Evolutionary conservation across 2,329 filamentous ascomycete species (phyloP), one percentile per base, ranked within the genome.

Genomic region (Zalaria sp.): DNA sequence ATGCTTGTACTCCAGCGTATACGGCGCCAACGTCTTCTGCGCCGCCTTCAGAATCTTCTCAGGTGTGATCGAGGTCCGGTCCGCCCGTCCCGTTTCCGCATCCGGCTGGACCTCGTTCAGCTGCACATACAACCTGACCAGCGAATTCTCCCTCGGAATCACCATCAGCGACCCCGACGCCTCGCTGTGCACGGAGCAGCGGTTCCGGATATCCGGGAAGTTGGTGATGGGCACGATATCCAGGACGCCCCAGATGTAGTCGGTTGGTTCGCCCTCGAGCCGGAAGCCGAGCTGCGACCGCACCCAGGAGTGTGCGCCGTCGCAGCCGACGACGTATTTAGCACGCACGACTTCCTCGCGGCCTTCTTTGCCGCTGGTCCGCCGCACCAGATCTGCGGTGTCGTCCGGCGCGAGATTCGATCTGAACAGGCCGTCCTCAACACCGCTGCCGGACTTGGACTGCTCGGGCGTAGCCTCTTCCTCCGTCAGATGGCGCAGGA

Each of bases 91-190:
- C 45, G 47, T 66, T 60, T 43, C 41, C 37, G 37, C 63, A 52
- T 62, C 65, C 46, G 49, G 66, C 58, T 57, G 69, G 59, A 52
- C 47, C 45, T 59, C 58, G 41, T 58, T 53, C 28, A 60, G 48
- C 41, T 57, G 53, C 42, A 60, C 58, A 43, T 59, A 59, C 39
- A 59, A 54, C 9, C 57, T 43, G 8, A 50, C 51, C 2, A 60
- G 45, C 35, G 54, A 56, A 28, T 56, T 56, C 43, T 60, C 57
- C 25, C 57, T 44, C 1, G 82, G 82, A 44, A 88, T 87, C 4
- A 88, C 78, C 77, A 88, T 83, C 53, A 87, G 78, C n/a, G 81
- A 85, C 2, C 83, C 82, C 44, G 80, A 68, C 37, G 75, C 69
- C 62, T 57, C 53, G 4, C 80, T 84, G 57, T 85, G 82, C 45